A percentile compares a stretch with the other conserved stretches of the same genome.
phyloP scores from a whole-genome alignment of 306 rosid species.

The Trifolium dubium region DNA sequence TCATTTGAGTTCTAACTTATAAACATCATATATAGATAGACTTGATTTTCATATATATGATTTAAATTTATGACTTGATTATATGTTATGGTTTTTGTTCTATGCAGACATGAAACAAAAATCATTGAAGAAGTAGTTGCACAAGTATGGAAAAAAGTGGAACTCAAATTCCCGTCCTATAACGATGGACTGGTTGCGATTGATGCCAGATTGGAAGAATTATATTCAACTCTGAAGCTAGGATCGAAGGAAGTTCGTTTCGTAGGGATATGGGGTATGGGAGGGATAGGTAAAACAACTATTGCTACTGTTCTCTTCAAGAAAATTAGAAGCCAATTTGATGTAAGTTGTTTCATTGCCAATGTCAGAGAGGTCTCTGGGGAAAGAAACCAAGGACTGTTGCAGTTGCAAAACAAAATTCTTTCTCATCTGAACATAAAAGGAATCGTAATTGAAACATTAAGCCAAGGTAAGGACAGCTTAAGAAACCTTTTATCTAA shows the following conservation, averaged over 20 bases:
- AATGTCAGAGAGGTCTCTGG: constrained; percentile 16
- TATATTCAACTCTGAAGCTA: constrained; percentile 18
- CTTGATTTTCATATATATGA: not conserved
- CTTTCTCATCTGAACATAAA: constrained; percentile 12
- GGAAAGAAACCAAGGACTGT: constrained; percentile 11
- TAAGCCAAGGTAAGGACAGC: constrained; percentile 22
- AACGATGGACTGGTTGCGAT: constrained; percentile 36
- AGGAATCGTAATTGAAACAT: constrained; percentile 20
- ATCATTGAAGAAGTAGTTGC: constrained; percentile 33
- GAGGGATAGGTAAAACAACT: constrained; percentile 36
- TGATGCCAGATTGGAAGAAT: not conserved
- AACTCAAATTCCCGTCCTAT: constrained; percentile 20
- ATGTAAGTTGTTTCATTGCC: constrained; percentile 33
- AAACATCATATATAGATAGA: not conserved
- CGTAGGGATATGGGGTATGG: constrained; percentile 43
- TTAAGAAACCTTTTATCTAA: constrained; percentile 21
- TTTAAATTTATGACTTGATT: not conserved
- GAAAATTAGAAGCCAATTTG: constrained; percentile 22
- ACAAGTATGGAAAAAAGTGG: constrained; percentile 25
- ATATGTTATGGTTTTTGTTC: not conserved
- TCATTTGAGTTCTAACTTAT: not conserved
- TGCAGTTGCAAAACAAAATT: constrained; percentile 12
- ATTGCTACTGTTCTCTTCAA: constrained; percentile 13
- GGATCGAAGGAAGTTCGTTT: constrained; percentile 21
- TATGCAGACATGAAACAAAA: constrained; percentile 26